These are phyloP conservation scores for Xylogone sp. DNA, from an alignment of 2,329 filamentous ascomycete species.

Conservation along the genomic window DNA sequence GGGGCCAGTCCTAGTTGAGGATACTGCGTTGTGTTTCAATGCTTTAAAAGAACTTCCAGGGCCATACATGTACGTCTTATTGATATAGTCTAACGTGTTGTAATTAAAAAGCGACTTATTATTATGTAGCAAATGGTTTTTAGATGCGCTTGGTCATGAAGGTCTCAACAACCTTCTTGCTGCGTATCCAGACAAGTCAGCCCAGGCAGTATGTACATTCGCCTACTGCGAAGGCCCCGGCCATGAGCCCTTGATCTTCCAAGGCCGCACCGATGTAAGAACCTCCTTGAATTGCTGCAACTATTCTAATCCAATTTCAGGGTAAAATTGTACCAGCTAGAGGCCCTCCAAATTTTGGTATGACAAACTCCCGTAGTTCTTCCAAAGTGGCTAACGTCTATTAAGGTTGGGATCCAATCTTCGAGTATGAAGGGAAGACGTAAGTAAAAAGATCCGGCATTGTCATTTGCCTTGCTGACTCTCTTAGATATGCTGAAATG, in stretches of 20 bases:
- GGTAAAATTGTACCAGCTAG: slow-evolving; percentile 82
- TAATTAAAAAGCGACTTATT: slow-evolving; percentile 1
- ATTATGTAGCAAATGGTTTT: slow-evolving; percentile 80
- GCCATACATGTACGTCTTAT: slow-evolving; percentile 77
- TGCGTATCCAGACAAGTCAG: slow-evolving; percentile 85
- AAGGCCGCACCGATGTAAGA: slow-evolving; percentile 77
- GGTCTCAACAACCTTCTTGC: slow-evolving; percentile 88
- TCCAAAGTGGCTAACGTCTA: slow-evolving; percentile 1
- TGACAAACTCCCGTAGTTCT: slow-evolving; percentile 27
- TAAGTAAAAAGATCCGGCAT: slow-evolving; percentile 10
- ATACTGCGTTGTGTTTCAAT: slow-evolving; percentile 91
- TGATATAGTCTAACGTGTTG: background rate
- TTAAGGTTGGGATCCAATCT: slow-evolving; percentile 94
- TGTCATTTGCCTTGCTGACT: slow-evolving; percentile 7
- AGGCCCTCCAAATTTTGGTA: slow-evolving; percentile 80
- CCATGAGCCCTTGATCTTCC: slow-evolving; percentile 80
- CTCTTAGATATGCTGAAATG: slow-evolving; percentile 84
- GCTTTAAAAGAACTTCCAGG: slow-evolving; percentile 89
- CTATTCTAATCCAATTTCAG: slow-evolving; percentile 29
- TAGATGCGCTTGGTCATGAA: slow-evolving; percentile 74
- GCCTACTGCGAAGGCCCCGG: slow-evolving; percentile 85
- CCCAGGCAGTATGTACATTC: slow-evolving; percentile 94
- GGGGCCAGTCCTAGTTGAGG: slow-evolving; percentile 90
- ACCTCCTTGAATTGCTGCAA: slow-evolving; percentile 7
- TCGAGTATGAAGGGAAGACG: slow-evolving; percentile 89